Conservation (phyloP, 1,284 basidiomycete species). For the Austropuccinia psidii region DNA sequence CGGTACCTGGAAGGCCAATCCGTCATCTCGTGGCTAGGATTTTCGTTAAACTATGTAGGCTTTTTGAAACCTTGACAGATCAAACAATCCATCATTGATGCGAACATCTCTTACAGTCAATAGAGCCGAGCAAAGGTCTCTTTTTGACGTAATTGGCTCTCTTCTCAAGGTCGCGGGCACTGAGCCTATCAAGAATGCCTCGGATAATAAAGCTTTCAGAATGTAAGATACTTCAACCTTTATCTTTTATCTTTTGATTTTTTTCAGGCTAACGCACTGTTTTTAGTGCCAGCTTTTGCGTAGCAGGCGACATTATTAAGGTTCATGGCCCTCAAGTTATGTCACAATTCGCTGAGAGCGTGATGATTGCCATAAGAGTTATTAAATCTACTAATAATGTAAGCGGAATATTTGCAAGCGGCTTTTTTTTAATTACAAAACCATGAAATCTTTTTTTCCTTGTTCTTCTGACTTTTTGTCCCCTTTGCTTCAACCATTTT, state of each 20-base stretch:
- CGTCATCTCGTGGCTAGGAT: constrained; percentile 21
- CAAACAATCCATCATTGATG: not conserved
- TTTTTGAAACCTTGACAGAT: not conserved
- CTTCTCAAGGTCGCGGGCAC: constrained; percentile 26
- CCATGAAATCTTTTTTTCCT: not conserved
- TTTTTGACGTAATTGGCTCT: constrained; percentile 23
- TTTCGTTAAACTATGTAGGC: constrained; percentile 26
- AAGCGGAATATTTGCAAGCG: too few species aligned
- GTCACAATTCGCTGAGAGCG: constrained; percentile 84
- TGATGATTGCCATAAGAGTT: constrained; percentile 12
- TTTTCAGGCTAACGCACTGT: not conserved
- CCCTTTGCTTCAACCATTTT: constrained; percentile 37
- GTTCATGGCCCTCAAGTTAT: constrained; percentile 59
- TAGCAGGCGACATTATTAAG: constrained; percentile 20
- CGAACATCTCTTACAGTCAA: not conserved
- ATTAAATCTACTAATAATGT: constrained; percentile 11
- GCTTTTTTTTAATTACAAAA: not conserved
- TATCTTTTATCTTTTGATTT: not conserved
- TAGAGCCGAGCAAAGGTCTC: constrained; percentile 16
- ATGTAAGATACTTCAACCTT: not conserved
- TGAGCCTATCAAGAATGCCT: not conserved
- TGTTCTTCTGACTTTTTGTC: not conserved
- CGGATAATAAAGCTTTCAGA: constrained; percentile 15
- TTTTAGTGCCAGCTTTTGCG: constrained; percentile 26
- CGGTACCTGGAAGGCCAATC: constrained; percentile 26